These are phyloP conservation scores for Fomitopsis pulvina DNA, from an alignment of 768 basidiomycete genomes.

Conservation along the genomic window DNA sequence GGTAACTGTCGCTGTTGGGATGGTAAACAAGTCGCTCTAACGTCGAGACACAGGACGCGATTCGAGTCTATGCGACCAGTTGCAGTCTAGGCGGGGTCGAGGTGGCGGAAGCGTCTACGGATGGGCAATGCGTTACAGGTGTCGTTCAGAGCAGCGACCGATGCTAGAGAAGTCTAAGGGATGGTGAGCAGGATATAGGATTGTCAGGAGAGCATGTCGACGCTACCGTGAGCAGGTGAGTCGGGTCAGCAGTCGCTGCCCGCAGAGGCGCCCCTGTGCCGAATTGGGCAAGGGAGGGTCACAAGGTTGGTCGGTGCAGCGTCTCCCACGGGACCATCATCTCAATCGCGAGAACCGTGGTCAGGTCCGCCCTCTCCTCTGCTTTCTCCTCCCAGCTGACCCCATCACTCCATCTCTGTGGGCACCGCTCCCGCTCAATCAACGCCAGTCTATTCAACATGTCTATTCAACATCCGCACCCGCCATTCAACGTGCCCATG, in stretches of 20 bases:
- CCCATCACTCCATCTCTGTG: background rate
- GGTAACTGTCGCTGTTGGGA: background rate
- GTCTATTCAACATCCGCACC: background rate
- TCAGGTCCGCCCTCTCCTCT: background rate
- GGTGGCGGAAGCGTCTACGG: background rate
- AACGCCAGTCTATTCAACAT: background rate
- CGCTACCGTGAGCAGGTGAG: background rate
- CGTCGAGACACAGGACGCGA: background rate
- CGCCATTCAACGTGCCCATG: background rate
- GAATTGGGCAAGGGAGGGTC: background rate
- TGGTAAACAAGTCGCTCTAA: background rate
- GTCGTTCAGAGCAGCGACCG: background rate
- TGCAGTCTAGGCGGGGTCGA: constrained; percentile 1
- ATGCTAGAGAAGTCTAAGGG: background rate
- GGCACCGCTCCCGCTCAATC: background rate
- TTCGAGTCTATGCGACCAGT: background rate
- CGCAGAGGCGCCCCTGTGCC: background rate
- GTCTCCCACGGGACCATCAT: background rate
- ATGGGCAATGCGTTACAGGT: background rate
- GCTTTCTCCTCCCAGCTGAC: background rate
- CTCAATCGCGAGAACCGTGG: background rate
- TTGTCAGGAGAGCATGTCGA: background rate
- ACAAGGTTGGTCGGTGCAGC: background rate
- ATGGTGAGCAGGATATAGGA: background rate
- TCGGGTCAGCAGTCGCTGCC: background rate